phyloP scores from a whole-genome alignment of 2,329 filamentous ascomycete species.

The Alternaria tenuissima region DNA sequence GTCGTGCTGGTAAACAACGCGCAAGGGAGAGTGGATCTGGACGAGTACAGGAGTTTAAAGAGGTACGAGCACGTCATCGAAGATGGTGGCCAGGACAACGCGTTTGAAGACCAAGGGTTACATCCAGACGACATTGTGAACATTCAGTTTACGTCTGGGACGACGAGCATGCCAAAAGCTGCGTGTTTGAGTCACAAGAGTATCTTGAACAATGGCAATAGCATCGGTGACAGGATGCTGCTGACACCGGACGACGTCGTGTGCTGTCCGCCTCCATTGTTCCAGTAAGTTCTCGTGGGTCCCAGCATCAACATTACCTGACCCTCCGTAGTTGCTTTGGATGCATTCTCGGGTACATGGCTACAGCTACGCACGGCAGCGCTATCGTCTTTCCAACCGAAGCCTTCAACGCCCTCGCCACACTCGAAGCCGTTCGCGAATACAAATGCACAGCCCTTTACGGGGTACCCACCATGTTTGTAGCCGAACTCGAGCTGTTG shows the following conservation, averaged over 20 bases:
- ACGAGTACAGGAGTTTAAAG: conserved; percentile 46
- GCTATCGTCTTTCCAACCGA: conserved; percentile 86
- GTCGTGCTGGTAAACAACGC: conserved; percentile 85
- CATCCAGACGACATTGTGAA: conserved; percentile 78
- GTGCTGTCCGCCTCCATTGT: conserved; percentile 67
- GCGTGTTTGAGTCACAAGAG: conserved; percentile 84
- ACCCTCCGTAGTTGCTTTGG: conserved; percentile 74
- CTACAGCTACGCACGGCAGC: conserved; percentile 83
- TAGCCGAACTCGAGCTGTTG: conserved; percentile 83
- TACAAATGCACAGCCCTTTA: conserved; percentile 76
- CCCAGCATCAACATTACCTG: background rate
- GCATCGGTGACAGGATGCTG: conserved; percentile 86
- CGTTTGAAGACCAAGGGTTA: conserved; percentile 60
- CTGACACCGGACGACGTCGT: conserved; percentile 75
- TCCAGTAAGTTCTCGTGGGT: conserved; percentile 49
- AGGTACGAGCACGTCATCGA: conserved; percentile 57
- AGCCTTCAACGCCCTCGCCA: conserved; percentile 81
- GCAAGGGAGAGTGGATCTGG: conserved; percentile 59
- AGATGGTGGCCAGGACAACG: conserved; percentile 50
- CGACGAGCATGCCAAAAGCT: conserved; percentile 88
- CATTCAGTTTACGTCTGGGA: conserved; percentile 98
- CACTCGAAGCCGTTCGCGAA: conserved; percentile 70
- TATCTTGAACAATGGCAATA: conserved; percentile 91
- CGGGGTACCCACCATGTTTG: conserved; percentile 94
- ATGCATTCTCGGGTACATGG: conserved; percentile 92